These are phyloP conservation scores for Nissolia schottii DNA, from an alignment of 306 rosid species.

Conservation along the genomic window DNA sequence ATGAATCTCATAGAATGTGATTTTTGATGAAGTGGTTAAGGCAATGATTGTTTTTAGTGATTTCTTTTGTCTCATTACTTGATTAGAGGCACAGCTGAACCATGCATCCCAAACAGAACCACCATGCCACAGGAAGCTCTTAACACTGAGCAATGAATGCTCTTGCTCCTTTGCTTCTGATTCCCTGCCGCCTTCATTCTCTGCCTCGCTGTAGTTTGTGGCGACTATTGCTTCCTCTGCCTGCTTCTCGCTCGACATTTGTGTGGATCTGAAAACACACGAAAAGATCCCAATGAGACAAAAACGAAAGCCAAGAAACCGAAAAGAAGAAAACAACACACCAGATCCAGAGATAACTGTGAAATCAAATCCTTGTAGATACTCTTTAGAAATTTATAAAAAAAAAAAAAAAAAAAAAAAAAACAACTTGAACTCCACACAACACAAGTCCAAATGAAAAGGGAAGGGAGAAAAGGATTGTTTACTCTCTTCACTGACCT, in stretches of 20 bases:
- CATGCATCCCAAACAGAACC: slow-evolving; percentile 99
- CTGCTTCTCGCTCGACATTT: slow-evolving; percentile 80
- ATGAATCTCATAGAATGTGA: neutral
- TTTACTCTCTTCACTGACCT: slow-evolving; percentile 35
- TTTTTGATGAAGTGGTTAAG: too few species aligned
- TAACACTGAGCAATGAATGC: slow-evolving; percentile 51
- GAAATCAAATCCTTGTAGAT: slow-evolving; percentile 9
- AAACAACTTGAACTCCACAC: neutral
- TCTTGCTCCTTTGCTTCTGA: slow-evolving; percentile 30
- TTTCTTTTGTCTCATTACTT: too few species aligned
- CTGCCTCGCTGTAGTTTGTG: slow-evolving; percentile 57
- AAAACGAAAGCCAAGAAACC: slow-evolving; percentile 47
- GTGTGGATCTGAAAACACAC: slow-evolving; percentile 60
- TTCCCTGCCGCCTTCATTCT: slow-evolving; percentile 36
- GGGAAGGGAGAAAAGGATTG: neutral
- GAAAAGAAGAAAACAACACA: slow-evolving; percentile 20
- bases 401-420: too few species aligned
- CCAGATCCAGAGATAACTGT: slow-evolving; percentile 39
- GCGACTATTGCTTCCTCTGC: slow-evolving; percentile 89
- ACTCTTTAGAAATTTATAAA: too few species aligned
- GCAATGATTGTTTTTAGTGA: too few species aligned
- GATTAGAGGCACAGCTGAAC: slow-evolving; percentile 99
- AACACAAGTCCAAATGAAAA: neutral
- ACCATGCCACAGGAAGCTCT: slow-evolving; percentile 86
- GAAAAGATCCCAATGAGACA: slow-evolving; percentile 52